phyloP scores from a whole-genome alignment of 495 filamentous ascomycete species.

The Aspergillus panamensis region DNA sequence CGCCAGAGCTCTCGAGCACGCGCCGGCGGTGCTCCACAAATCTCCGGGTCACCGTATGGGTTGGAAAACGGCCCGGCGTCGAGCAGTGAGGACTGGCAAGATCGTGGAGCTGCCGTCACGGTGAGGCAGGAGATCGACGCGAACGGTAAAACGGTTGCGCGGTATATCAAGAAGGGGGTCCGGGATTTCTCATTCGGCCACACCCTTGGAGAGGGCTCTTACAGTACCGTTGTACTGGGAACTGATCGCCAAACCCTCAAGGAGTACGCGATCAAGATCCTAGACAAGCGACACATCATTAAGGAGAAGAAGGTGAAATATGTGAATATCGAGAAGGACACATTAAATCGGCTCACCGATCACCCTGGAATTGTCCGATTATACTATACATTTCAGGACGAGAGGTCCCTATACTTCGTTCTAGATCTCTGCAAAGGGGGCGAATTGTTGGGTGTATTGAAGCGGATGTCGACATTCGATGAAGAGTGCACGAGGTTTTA shows the following conservation, averaged over 20 bases:
- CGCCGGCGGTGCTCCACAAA: slow-evolving; percentile 53
- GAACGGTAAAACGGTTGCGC: slow-evolving; percentile 75
- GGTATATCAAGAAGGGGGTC: slow-evolving; percentile 92
- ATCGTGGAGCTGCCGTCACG: slow-evolving; percentile 80
- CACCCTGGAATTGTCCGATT: slow-evolving; percentile 96
- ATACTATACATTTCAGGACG: slow-evolving; percentile 99
- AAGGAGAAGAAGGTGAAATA: slow-evolving; percentile 99
- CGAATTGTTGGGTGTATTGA: slow-evolving; percentile 87
- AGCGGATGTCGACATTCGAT: slow-evolving; percentile 91
- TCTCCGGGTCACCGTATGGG: slow-evolving; percentile 52
- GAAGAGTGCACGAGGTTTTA: slow-evolving; percentile 95
- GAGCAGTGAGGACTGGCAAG: slow-evolving; percentile 93
- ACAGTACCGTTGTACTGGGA: slow-evolving; percentile 92
- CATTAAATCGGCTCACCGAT: slow-evolving; percentile 90
- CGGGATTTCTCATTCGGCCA: slow-evolving; percentile 94
- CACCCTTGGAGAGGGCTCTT: slow-evolving; percentile 92
- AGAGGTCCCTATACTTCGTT: slow-evolving; percentile 93
- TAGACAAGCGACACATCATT: slow-evolving; percentile 99
- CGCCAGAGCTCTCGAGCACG: slow-evolving; percentile 45
- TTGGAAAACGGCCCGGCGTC: slow-evolving; percentile 61
- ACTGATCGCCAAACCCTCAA: slow-evolving; percentile 93
- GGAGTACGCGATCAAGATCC: slow-evolving; percentile 97
- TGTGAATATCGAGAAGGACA: slow-evolving; percentile 99
- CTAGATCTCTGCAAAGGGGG: slow-evolving; percentile 90
- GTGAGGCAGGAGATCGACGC: slow-evolving; percentile 75